Evolutionary conservation across 2,329 filamentous ascomycete genomes (phyloP), one percentile per base, ranked within the genome.

Genomic region (Hypoxylon sp.): DNA sequence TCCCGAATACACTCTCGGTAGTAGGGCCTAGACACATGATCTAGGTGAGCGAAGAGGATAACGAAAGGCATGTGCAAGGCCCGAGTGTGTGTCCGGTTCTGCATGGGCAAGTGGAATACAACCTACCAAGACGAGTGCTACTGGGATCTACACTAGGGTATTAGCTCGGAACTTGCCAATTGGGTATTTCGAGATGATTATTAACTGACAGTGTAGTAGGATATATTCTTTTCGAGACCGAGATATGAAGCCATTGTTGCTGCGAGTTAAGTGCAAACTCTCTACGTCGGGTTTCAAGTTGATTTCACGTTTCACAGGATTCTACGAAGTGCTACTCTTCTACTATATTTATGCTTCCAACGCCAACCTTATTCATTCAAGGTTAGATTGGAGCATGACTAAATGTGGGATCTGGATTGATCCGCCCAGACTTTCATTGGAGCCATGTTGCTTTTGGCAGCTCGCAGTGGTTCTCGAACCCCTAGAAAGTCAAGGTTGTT

Each of bases 141-240:
- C 66, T 9, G 75, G 75, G 60, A 77, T 68, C 75, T 77, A 28
- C 21, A 30, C 10, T 14, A 11, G 14, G 17, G 6, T 30, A 50
- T 65, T 51, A 64, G 65, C 50, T 67, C 21, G 48, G 45, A 21
- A 38, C 45, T 64, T 3, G n/a, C 10, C 19, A 34, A 17, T 17
- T 25, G 21, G n/a, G 23, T 10, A 9, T 36, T 41, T 28, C 10
- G 34, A 30, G 2, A 28, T 2, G 17, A 11, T 19, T 19, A 9
- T 60, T n/a, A 28, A 73, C 75, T 61, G 17, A 77, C 75, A 14
- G 74, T 77, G 58, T 73, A 74, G 65, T 77, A 77, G n/a, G 78
- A 75, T 46, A 76, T 68, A 51, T 79, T 78, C 60, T 72, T 73
- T n/a, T 76, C 73, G 32, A 68, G 49, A 11, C 71, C 63, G 45